Evolutionary conservation across 768 basidiomycete genomes (phyloP), one percentile per base, ranked within the genome.

Genomic region (Rhodosporidiobolus sp.): DNA sequence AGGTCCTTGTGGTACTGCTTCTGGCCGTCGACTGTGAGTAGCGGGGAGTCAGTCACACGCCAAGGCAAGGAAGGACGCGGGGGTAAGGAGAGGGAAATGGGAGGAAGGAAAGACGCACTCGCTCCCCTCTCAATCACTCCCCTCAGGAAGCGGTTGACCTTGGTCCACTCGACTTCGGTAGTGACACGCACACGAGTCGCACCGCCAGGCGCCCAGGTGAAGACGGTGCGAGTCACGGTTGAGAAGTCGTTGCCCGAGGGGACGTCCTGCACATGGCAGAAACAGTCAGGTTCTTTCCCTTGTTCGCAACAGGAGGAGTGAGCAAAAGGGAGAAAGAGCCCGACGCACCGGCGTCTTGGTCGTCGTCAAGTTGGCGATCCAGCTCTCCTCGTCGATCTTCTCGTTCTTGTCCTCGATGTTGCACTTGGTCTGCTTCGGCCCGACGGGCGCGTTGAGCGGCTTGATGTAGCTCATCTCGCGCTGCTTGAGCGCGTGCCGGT

Each of bases 391-490:
- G 77, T 97, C 91, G 72, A 85, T 84, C 78, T 88, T 83, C 49
- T 87, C 83, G 63, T 85, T 87, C 82, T 94, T 91, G 78, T 98
- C 94, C 62, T 86, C 85, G 67, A 97, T 88, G 82, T 94, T 90
- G 83, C 95, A 97, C 79, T 93, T 94, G 19, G 94, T 93, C 81
- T 92, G 65, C 30, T 69, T 67, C 1, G 94, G 95, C 0, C 95
- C 95, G 35, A 98, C 86, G 61, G 88, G 87, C 1, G 86, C 92
- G 71, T 86, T 87, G 49, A 98, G 83, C 0, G 94, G 94, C 80
- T 94, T 96, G 82, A 96, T 91, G 81, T 97, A 98, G 26, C 91
- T 91, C 88, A 94, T 92, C 76, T 92, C 91, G n/a, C 94, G 87
- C 35, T 87, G 48, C 56, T 87, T 84, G 9, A 95, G 86, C 38